phyloP scores from a whole-genome alignment of 495 filamentous ascomycete species.

The Xanthoparmelia taractica region DNA sequence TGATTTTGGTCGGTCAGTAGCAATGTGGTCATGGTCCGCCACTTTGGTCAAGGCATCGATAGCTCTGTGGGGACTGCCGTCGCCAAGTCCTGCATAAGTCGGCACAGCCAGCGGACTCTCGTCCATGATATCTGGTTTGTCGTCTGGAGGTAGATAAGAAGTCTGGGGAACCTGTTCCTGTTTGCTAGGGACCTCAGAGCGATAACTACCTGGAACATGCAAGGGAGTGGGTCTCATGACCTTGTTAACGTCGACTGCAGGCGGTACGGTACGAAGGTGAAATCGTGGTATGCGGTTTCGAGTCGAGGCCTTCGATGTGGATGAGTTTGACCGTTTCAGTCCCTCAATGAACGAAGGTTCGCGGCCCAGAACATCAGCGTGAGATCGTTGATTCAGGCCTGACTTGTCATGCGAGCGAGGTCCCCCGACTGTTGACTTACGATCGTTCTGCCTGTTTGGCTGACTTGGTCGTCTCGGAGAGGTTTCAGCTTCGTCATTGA shows the following conservation, averaged over 20 bases:
- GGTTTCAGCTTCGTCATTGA: conserved; percentile 7
- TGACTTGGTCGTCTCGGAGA: conserved; percentile 18
- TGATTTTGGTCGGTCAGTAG: not conserved
- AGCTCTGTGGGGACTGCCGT: conserved; percentile 9
- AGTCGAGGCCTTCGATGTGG: conserved; percentile 3
- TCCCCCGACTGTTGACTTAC: not conserved
- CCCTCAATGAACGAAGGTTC: conserved; percentile 1
- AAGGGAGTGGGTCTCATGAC: conserved; percentile 4
- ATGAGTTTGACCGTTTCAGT: conserved; percentile 1
- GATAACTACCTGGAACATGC: conserved; percentile 25
- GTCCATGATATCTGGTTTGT: conserved; percentile 1
- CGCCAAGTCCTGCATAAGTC: conserved; percentile 3
- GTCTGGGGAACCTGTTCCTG: not conserved
- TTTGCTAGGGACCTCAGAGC: conserved; percentile 15
- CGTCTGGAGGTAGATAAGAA: conserved; percentile 8
- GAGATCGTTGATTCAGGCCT: conserved; percentile 15
- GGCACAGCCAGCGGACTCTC: conserved; percentile 6
- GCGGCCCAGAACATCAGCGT: conserved; percentile 7
- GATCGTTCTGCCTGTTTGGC: conserved; percentile 13
- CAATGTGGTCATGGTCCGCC: not conserved
- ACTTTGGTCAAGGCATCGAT: conserved; percentile 8
- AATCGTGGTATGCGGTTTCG: conserved; percentile 10
- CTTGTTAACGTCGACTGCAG: conserved; percentile 10
- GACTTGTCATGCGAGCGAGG: conserved; percentile 10
- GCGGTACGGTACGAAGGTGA: conserved; percentile 16